Conservation (phyloP, 257 asterid genomes). For the Nyctanthes arbortristis region DNA sequence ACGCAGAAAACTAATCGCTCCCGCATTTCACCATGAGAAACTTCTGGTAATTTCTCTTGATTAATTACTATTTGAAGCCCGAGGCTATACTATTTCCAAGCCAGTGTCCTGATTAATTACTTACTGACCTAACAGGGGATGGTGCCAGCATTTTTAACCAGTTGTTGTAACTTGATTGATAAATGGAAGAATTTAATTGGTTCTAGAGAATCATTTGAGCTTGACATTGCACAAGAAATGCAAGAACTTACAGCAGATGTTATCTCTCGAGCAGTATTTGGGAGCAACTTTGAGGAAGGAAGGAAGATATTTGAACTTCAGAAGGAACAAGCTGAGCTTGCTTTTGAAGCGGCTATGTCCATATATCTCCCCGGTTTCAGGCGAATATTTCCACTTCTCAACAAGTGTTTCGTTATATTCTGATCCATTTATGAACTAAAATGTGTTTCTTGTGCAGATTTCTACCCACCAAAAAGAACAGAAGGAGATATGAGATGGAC, state of each 20-base stretch:
- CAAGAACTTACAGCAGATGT: slow-evolving; percentile 21
- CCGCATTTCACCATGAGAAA: slow-evolving; percentile 41
- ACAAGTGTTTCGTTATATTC: neutral
- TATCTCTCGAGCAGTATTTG: slow-evolving; percentile 25
- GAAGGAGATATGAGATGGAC: slow-evolving; percentile 29
- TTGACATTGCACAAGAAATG: slow-evolving; percentile 23
- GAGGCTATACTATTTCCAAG: neutral
- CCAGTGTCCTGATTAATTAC: neutral
- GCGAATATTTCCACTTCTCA: too few relatives aligned
- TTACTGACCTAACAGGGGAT: slow-evolving; percentile 13
- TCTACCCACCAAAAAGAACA: slow-evolving; percentile 33
- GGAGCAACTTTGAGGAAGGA: slow-evolving; percentile 20
- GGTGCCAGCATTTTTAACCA: slow-evolving; percentile 22
- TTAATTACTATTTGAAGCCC: neutral
- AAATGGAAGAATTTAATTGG: slow-evolving; percentile 10
- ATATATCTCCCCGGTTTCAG: slow-evolving; percentile 26
- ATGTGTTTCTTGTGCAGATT: slow-evolving; percentile 18
- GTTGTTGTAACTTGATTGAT: slow-evolving; percentile 24
- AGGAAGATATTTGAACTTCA: slow-evolving; percentile 22
- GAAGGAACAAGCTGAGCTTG: slow-evolving; percentile 25
- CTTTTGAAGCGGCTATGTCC: slow-evolving; percentile 15
- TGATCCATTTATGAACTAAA: neutral
- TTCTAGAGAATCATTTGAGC: slow-evolving; percentile 15
- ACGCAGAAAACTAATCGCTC: slow-evolving; percentile 31
- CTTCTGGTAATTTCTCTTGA: slow-evolving; percentile 18